Conservation (phyloP, 106 monocot genomes). For the Platanthera zijinensis region DNA sequence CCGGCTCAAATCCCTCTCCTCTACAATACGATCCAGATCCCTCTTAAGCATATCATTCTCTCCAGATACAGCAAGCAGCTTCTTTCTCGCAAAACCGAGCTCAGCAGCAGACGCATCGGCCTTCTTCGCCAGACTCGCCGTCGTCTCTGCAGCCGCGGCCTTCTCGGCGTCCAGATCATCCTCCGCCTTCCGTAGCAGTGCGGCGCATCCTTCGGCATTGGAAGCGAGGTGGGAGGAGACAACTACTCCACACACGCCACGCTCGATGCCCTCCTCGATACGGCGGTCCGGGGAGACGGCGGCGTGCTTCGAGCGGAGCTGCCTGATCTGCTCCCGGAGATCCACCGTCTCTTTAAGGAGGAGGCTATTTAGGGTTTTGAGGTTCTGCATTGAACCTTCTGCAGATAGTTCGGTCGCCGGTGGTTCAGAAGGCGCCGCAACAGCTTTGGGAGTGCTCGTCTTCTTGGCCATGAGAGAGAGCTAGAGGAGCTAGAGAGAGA, state of each 20-base stretch:
- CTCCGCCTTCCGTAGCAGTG: background rate
- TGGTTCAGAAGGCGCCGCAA: background rate
- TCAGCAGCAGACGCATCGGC: conserved; percentile 2
- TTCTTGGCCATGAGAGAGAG: conserved; percentile 1
- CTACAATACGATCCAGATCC: background rate
- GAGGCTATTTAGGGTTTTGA: conserved; percentile 30
- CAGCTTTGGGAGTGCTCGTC: no score
- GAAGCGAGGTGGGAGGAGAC: conserved; percentile 12
- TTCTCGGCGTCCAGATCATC: background rate
- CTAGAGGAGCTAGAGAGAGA: background rate
- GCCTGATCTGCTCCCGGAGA: conserved; percentile 16
- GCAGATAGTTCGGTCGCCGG: background rate
- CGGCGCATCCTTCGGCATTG: background rate
- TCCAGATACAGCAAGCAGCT: background rate
- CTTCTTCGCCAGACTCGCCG: background rate
- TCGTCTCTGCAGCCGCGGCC: background rate
- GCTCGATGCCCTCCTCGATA: conserved; percentile 14
- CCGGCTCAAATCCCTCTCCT: background rate
- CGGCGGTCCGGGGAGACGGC: background rate
- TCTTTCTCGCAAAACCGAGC: background rate
- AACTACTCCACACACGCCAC: conserved; percentile 17
- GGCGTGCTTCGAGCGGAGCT: conserved; percentile 19
- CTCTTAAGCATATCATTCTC: conserved; percentile 9
- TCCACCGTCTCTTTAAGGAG: conserved; percentile 30
- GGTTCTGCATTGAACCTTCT: conserved; percentile 5